Evolutionary conservation across 192 early-diverging fungal species (phyloP), one percentile per base, ranked within the genome.

Genomic region (Coemansia sp.): DNA sequence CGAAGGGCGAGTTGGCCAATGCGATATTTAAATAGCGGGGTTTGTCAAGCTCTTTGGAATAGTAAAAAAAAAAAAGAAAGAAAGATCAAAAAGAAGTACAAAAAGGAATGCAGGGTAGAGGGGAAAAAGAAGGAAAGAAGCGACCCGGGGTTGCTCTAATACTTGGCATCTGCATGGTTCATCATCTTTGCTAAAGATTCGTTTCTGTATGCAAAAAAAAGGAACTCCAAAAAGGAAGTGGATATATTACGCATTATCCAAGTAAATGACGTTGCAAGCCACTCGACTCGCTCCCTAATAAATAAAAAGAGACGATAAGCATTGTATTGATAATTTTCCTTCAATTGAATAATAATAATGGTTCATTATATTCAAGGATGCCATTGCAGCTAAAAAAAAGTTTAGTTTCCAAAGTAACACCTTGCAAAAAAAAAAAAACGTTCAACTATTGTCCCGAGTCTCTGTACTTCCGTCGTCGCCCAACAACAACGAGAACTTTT

Each of bases 401-500:
- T 34, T 34, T 34, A 7, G 32, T 34, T 34, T 34, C 32, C 32
- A 4, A 6, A 34, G 32, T 34, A 34, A 7, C 32, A 34, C 4
- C 32, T 34, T 34, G 32, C 45, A 2, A 46, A n/a, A 19, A 46
- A 19, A 3, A 48, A 19, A n/a, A 62, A 27, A 27, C 25, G 0
- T 38, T 62, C 42, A 45, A 38, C 27, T 19, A 0, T 19, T 10
- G 55, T 29, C 23, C 27, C 15, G 3, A 9, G 3, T 17, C 8
- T 37, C 36, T 12, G 34, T 8, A 31, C 21, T 36, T 6, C 44
- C 32, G 25, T 45, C 34, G 62, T 75, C 64, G 37, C 69, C 75
- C 1, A 77, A 62, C 60, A 77, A 36, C 69, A 31, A 55, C 10
- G 75, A 63, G 27, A 79, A 79, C 19, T 50, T 45, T 23, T 64